These are phyloP conservation scores for Taphrina flavorubra DNA, from an alignment of 1,139 yeast genomes.

Conservation along the genomic window DNA sequence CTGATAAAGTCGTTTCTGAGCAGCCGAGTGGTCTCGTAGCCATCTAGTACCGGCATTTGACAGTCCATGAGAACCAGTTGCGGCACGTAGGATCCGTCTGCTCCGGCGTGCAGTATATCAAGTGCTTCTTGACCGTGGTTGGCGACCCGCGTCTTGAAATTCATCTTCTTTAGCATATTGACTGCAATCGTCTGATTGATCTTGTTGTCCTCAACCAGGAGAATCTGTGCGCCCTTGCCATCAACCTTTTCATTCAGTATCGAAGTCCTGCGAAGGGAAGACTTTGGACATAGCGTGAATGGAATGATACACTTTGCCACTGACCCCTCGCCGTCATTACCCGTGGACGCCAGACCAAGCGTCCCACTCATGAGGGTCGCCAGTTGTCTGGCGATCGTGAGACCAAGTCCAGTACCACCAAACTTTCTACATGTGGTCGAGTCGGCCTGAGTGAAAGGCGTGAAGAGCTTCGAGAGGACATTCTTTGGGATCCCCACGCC, in stretches of 20 bases:
- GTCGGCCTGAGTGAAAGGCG: slow-evolving; percentile 89
- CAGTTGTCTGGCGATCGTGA: slow-evolving; percentile 62
- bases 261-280: slow-evolving; percentile 5
- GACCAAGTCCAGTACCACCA: slow-evolving; percentile 88
- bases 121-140: slow-evolving; percentile 38
- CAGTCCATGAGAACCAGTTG: slow-evolving; percentile 67
- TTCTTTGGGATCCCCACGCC: slow-evolving; percentile 88
- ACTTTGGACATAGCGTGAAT: slow-evolving; percentile 11
- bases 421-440: slow-evolving; percentile 90
- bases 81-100: slow-evolving; percentile 55
- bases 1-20: slow-evolving; percentile 56
- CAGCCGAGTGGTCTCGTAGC: slow-evolving; percentile 51
- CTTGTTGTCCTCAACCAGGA: slow-evolving; percentile 33
- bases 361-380: slow-evolving; percentile 65
- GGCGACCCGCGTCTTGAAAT: slow-evolving; percentile 17
- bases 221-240: slow-evolving; percentile 24
- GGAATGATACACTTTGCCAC: slow-evolving; percentile 21
- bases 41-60: slow-evolving; percentile 62
- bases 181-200: slow-evolving; percentile 25
- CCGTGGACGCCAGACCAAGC: slow-evolving; percentile 10
- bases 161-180: slow-evolving; percentile 20
- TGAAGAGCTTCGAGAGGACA: slow-evolving; percentile 79
- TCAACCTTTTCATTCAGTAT: slow-evolving; percentile 5
- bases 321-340: slow-evolving; percentile 18
- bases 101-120: slow-evolving; percentile 21